Evolutionary conservation across 2,329 filamentous ascomycete species (phyloP).

Genomic region (Epichloe amarillans): DNA sequence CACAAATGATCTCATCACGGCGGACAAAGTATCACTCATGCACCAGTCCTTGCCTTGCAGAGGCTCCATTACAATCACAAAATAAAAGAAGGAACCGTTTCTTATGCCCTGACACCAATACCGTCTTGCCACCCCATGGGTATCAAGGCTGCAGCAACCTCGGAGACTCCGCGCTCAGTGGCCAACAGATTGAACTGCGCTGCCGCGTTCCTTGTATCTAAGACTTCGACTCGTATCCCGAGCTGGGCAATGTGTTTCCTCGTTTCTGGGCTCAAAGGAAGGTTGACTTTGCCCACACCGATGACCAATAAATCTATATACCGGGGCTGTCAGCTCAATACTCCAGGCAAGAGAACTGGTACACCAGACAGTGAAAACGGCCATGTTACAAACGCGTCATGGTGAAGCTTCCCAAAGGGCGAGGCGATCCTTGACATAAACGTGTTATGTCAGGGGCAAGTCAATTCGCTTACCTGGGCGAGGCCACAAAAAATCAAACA

Average conservation of each 20-base stretch:
- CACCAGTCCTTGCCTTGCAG: background rate
- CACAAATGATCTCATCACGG: background rate
- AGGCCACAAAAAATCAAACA: slow-evolving; percentile 75
- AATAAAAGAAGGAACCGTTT: background rate
- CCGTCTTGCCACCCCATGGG: slow-evolving; percentile 71
- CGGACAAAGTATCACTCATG: background rate
- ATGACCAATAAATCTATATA: slow-evolving; percentile 68
- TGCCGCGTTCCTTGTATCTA: slow-evolving; percentile 87
- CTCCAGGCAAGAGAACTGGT: background rate
- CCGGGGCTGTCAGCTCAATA: background rate
- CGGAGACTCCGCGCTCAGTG: slow-evolving; percentile 77
- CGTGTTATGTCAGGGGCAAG: background rate
- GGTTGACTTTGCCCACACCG: slow-evolving; percentile 66
- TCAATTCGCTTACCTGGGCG: slow-evolving; percentile 56
- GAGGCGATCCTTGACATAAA: background rate
- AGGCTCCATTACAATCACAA: background rate
- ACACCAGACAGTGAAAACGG: background rate
- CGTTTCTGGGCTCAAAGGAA: slow-evolving; percentile 64
- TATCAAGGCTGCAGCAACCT: slow-evolving; percentile 78
- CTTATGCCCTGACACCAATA: slow-evolving; percentile 22
- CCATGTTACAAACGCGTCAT: background rate
- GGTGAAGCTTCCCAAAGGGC: background rate
- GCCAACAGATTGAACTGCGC: slow-evolving; percentile 90
- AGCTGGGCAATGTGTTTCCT: slow-evolving; percentile 59
- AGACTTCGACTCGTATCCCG: slow-evolving; percentile 74